Evolutionary conservation across 2,329 filamentous ascomycete species (phyloP).

Genomic region (Diaporthe aspalathi): DNA sequence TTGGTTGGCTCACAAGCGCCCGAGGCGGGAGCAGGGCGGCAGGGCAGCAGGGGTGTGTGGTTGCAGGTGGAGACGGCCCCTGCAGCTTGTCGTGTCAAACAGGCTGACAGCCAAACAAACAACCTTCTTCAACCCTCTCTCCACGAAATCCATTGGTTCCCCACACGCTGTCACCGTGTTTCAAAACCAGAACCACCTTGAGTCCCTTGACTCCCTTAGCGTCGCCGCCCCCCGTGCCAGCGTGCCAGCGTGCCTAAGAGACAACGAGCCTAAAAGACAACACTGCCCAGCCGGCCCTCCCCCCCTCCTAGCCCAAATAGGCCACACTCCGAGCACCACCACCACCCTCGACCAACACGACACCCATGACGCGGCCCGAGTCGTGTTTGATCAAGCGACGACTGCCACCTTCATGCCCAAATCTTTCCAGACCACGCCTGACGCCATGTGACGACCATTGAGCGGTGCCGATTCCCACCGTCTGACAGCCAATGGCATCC

Average conservation of each 20-base stretch:
- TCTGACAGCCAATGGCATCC: not conserved
- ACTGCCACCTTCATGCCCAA: not conserved
- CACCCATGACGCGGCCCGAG: conserved; percentile 19
- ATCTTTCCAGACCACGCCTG: not conserved
- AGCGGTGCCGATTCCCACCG: conserved; percentile 6
- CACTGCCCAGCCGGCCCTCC: not conserved
- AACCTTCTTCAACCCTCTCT: not conserved
- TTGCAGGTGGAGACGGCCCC: not conserved
- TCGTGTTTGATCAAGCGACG: conserved; percentile 27
- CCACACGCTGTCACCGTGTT: conserved; percentile 28
- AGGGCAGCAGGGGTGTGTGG: conserved; percentile 6
- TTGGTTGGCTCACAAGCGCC: conserved; percentile 24
- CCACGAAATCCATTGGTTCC: conserved; percentile 25
- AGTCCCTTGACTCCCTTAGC: too few species aligned
- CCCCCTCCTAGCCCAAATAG: conserved; percentile 11
- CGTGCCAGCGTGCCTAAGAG: too few species aligned
- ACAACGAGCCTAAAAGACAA: not conserved
- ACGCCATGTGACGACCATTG: not conserved
- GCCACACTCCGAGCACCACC: not conserved
- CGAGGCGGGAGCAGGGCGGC: too few species aligned
- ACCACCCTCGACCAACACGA: not conserved
- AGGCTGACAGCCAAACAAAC: conserved; percentile 1
- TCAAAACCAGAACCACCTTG: too few species aligned
- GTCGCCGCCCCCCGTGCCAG: not conserved
- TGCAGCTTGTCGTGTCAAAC: conserved; percentile 19